phyloP scores from a whole-genome alignment of 805 yeast genomes.

The Metschnikowia corniflorae region DNA sequence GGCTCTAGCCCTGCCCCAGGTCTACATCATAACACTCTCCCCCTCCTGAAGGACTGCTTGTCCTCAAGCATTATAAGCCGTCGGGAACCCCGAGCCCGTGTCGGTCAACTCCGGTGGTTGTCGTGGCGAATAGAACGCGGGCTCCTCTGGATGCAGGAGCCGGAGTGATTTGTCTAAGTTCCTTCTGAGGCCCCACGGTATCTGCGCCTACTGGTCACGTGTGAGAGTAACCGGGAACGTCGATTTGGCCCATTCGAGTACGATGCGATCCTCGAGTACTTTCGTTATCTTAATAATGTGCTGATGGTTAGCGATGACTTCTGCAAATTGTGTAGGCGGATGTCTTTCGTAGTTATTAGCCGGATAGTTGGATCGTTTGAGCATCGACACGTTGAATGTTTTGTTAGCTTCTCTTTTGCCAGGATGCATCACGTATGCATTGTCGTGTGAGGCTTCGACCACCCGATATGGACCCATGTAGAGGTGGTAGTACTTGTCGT shows the following conservation, averaged over 20 bases:
- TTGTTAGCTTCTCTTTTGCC: not conserved
- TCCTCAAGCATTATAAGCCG: not conserved
- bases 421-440: not conserved
- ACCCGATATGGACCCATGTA: not conserved
- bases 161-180: not conserved
- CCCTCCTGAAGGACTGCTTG: not conserved
- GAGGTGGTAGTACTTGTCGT: not conserved
- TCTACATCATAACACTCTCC: not conserved
- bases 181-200: not conserved
- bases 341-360: not conserved
- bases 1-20: too few relatives aligned
- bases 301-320: not conserved
- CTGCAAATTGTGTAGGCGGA: not conserved
- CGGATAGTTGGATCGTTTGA: not conserved
- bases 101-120: not conserved
- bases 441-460: not conserved
- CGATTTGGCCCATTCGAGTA: not conserved
- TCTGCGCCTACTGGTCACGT: not conserved
- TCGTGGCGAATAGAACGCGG: not conserved
- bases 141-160: not conserved
- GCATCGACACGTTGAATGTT: not conserved
- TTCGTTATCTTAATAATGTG: not conserved
- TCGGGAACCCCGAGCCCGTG: not conserved
- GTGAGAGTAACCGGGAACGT: not conserved
- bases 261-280: not conserved